phyloP scores from a whole-genome alignment of 192 early-diverging fungal genomes.

The Piromyces finnis region DNA sequence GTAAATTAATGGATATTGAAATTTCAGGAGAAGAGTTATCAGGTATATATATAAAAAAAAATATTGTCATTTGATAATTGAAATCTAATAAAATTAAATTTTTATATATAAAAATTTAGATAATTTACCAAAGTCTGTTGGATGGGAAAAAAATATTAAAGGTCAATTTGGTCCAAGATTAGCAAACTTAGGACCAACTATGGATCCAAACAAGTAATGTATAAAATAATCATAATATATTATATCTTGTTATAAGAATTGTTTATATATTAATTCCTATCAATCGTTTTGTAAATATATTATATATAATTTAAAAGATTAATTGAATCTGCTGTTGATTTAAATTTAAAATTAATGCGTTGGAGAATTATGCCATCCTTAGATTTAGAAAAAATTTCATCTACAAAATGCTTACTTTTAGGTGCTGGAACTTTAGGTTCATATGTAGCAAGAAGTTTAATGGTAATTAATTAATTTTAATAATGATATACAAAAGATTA shows the following conservation, averaged over 20 bases:
- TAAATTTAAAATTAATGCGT: constrained; percentile 93
- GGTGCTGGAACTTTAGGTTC: constrained; percentile 92
- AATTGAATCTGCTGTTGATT: constrained; percentile 73
- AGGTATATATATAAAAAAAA: too few relatives aligned
- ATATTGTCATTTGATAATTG: too few relatives aligned
- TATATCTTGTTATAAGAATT: too few relatives aligned
- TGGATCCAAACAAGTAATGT: constrained; percentile 57
- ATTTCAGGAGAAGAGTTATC: constrained; percentile 12
- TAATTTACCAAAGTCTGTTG: constrained; percentile 26
- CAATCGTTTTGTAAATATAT: too few relatives aligned
- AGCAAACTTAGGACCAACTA: constrained; percentile 64
- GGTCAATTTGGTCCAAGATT: constrained; percentile 66
- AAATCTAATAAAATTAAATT: neutral
- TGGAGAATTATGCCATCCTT: constrained; percentile 80
- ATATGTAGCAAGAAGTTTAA: constrained; percentile 65
- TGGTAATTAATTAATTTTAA: too few relatives aligned
- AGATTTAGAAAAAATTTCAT: constrained; percentile 58
- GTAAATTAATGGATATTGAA: constrained; percentile 23
- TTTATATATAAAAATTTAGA: neutral
- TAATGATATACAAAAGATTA: too few relatives aligned
- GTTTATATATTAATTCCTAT: too few relatives aligned
- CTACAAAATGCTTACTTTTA: constrained; percentile 64
- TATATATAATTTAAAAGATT: constrained; percentile 21
- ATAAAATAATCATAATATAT: too few relatives aligned
- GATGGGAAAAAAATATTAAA: constrained; percentile 77